Evolutionary conservation across 1,284 basidiomycete species (phyloP).

Genomic region (Cryptococcus deneoformans): DNA sequence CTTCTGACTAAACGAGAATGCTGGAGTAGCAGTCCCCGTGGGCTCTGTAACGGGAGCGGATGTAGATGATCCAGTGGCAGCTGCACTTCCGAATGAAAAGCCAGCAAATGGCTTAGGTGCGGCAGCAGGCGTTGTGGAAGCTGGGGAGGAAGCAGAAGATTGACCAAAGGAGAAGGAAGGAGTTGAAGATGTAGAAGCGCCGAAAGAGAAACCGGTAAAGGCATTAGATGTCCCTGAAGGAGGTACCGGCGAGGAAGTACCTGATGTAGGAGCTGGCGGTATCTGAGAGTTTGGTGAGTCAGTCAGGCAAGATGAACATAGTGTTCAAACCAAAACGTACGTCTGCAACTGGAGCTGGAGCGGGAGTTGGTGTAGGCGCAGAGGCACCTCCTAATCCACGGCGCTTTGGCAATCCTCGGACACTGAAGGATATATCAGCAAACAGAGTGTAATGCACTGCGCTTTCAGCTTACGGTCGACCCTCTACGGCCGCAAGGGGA

Average conservation of each 20-base stretch:
- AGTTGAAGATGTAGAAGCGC: constrained; percentile 5
- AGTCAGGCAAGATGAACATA: background rate
- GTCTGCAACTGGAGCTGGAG: background rate
- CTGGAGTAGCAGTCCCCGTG: constrained; percentile 5
- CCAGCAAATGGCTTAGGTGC: constrained; percentile 21
- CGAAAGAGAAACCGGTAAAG: constrained; percentile 20
- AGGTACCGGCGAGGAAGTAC: background rate
- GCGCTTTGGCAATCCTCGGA: constrained; percentile 49
- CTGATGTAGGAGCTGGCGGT: background rate
- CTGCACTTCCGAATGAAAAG: constrained; percentile 22
- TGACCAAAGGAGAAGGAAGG: constrained; percentile 9
- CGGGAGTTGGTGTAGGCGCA: background rate
- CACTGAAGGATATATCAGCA: constrained; percentile 27
- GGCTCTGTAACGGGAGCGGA: constrained; percentile 3
- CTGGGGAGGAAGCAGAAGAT: constrained; percentile 1
- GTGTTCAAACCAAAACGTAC: background rate
- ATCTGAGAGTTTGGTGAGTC: background rate
- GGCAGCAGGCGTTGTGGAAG: constrained; percentile 11
- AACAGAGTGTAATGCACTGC: background rate
- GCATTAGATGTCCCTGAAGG: constrained; percentile 5
- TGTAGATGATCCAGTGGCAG: constrained; percentile 9
- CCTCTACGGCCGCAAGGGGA: constrained; percentile 36
- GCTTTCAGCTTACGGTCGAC: constrained; percentile 33
- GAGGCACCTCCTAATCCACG: constrained; percentile 26
- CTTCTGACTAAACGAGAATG: background rate